Base-by-base conservation (phyloP, 192 early-diverging fungal genomes). In the Phlyctochytrium bullatum region DNA sequence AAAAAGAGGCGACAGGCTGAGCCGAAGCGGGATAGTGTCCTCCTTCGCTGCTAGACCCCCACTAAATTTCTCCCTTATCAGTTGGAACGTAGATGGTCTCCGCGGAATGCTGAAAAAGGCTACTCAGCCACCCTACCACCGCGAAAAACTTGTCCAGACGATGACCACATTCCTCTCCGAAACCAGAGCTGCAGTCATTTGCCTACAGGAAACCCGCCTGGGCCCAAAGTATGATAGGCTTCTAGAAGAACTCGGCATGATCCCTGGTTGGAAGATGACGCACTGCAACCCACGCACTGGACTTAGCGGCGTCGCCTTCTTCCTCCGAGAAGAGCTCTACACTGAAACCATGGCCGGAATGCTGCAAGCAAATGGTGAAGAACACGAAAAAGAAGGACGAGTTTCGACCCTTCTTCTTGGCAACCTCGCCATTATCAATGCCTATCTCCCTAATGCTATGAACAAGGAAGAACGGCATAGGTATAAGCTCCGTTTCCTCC, bases 371-470 rank as follows among this genome's bases (percentile, higher is more conserved):
- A 28, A 16, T 27, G 36, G 25, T 3, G 36, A 47, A 47, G 3
- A 3, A 23, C 40, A 17, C 25, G 14, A 51, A 20, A 34, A 3
- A 17, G 36, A 47, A 51, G 4, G 14, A 0, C 34, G 29, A 50
- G 12, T n/a, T 50, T n/a, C 40, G n/a, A 64, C 62, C 3, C 14
- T 64, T 35, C n/a, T 34, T 17, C 23, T 64, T 17, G 62, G 17
- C 23, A 28, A 35, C 3, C 14, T 64, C 3, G 62, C 40, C 0
- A 51, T 64, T 23, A 1, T 64, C 16, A 64, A 31, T 23, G 36
- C 27, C n/a, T 64, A 64, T 29, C 23, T 64, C 29, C 62, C 62
- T 29, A 64, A 36, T 64, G 62, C 35, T 14, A 50, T 50, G 40
- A 34, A 36, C 6, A 35, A 64, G 34, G 16, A 6, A 3, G 62